Percentiles rank a stretch among this genome's conserved stretches.
Evolutionary conservation across 2,329 filamentous ascomycete genomes (phyloP).

Genomic region (Fusarium sp.): DNA sequence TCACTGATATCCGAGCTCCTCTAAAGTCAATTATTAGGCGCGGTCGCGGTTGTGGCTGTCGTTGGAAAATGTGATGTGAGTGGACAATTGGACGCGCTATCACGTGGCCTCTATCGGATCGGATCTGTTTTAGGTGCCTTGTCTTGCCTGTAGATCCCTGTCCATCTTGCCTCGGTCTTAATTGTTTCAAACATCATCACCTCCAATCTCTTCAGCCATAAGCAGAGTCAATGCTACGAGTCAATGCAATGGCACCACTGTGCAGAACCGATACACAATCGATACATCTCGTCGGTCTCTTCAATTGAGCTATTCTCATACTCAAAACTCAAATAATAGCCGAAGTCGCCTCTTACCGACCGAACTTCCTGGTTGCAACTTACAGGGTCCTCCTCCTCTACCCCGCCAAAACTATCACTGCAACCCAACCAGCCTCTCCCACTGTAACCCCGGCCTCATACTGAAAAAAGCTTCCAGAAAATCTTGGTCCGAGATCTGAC

Average conservation of each 20-base stretch:
- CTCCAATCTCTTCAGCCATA: not conserved
- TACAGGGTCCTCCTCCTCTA: conserved; percentile 23
- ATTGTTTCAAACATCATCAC: conserved; percentile 14
- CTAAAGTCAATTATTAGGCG: conserved; percentile 24
- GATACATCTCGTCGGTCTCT: not conserved
- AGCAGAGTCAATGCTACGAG: not conserved
- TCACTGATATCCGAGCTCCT: not conserved
- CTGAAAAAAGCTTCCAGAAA: conserved; percentile 25
- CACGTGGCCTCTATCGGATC: conserved; percentile 24
- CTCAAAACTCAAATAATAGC: not conserved
- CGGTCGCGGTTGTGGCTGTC: conserved; percentile 18
- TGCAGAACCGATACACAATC: not conserved
- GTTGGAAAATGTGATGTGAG: conserved; percentile 18
- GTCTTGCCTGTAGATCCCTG: not conserved
- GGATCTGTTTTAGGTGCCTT: not conserved
- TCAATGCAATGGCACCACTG: conserved; percentile 3
- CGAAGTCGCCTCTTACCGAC: not conserved
- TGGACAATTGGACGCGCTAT: conserved; percentile 25
- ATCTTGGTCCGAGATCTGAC: conserved; percentile 1
- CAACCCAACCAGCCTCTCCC: conserved; percentile 18
- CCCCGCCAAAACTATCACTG: conserved; percentile 15
- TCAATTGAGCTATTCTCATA: not conserved
- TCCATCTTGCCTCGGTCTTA: not conserved
- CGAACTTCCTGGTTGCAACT: conserved; percentile 10
- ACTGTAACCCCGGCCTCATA: conserved; percentile 3